Base-by-base conservation (phyloP, 2,329 filamentous ascomycete genomes). In the Fusarium lyarnte region DNA sequence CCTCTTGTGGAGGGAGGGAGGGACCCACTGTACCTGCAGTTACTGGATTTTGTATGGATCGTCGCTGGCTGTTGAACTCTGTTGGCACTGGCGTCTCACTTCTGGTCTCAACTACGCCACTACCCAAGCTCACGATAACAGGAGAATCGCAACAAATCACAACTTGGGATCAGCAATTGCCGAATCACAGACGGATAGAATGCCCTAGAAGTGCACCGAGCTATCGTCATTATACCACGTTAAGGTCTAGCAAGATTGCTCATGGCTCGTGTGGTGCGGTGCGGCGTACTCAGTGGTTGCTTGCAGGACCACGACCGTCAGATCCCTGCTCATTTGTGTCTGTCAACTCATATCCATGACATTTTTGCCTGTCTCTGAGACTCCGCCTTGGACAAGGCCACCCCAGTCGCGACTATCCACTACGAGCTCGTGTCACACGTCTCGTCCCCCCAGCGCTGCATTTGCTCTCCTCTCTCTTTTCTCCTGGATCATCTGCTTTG, bases 301-400 rank as follows among this genome's bases (percentile, higher is more conserved):
- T 74, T 74, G 57, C 71, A 74, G 67, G 57, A 54, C 67, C 70
- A 67, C 57, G 58, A 64, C 58, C 55, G 38, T 65, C 49, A 63
- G 39, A 72, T 64, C 72, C 72, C 64, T 74, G 72, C 33, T 63
- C 54, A 62, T 61, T 63, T 58, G 52, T 74, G 70, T 74, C 71
- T 58, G 53, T 62, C 53, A 58, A 63, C 68, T 58, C 53, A 66
- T 58, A 58, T 54, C 59, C 66, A 57, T 63, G 45, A 35, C 66
- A 55, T 54, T 49, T 53, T 72, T 54, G 55, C 63, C 46, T 67
- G 66, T 73, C 70, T 74, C 70, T 72, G 54, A 55, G 71, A 72
- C 68, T 74, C 71, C 71, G 71, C 60, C 68, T 69, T 55, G 51
- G 58, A 74, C 71, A 42, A 65, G 66, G 42, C 7, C 46, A 69